Percentiles rank a stretch among this genome's conserved stretches.
These are phyloP conservation scores for Fraxinus americana DNA, from an alignment of 257 asterid genomes.

Conservation along the genomic window DNA sequence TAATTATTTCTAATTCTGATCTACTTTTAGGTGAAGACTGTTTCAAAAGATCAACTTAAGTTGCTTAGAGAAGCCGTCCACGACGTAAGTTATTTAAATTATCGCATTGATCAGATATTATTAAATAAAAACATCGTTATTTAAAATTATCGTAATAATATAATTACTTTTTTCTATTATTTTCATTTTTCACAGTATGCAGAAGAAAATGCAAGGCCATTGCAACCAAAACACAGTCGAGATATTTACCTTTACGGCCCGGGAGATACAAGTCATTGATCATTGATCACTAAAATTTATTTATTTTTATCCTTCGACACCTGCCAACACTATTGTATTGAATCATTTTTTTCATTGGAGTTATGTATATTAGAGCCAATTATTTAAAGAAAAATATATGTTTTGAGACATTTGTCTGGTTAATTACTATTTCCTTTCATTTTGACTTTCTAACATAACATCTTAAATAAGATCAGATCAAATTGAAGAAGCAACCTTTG, in stretches of 20 bases:
- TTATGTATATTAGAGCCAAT: neutral
- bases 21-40: slow-evolving; percentile 36
- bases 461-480: too few relatives aligned
- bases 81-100: slow-evolving; percentile 37
- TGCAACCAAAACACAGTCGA: slow-evolving; percentile 34
- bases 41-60: slow-evolving; percentile 40
- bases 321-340: too few relatives aligned
- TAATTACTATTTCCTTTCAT: too few relatives aligned
- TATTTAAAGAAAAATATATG: too few relatives aligned
- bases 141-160: neutral
- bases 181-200: slow-evolving; percentile 31
- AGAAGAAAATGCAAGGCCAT: slow-evolving; percentile 44
- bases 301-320: neutral
- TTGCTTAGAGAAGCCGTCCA: slow-evolving; percentile 48
- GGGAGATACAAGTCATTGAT: neutral
- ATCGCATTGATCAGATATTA: neutral
- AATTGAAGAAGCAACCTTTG: too few relatives aligned
- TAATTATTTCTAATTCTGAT: neutral
- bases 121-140: slow-evolving; percentile 13
- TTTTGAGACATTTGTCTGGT: neutral
- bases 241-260: slow-evolving; percentile 24
- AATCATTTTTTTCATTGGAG: neutral
- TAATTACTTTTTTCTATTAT: neutral
- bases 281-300: neutral
- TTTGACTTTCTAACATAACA: too few relatives aligned